These are phyloP conservation scores for Forsythia viridissima DNA, from an alignment of 257 asterid species.

Conservation along the genomic window DNA sequence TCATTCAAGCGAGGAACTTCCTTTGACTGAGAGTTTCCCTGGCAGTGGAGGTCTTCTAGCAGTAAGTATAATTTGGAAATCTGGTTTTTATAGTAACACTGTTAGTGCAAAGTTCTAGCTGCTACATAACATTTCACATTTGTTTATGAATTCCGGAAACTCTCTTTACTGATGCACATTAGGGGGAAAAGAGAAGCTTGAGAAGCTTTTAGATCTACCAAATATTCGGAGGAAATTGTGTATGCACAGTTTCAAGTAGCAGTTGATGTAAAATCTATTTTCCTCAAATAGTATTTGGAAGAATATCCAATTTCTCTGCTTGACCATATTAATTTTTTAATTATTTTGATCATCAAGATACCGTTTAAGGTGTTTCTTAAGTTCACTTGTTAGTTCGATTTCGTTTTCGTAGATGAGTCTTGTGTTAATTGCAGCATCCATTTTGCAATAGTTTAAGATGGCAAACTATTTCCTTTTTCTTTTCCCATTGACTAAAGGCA, in stretches of 20 bases:
- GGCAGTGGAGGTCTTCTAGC: conserved; percentile 82
- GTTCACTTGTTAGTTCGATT: neutral
- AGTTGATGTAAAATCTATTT: neutral
- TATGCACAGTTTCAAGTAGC: neutral
- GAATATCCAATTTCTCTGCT: neutral
- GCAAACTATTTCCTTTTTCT: neutral
- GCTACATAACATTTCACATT: neutral
- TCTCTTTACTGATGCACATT: neutral
- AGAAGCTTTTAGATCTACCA: neutral
- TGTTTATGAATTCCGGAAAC: neutral
- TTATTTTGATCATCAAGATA: neutral
- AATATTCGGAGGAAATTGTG: neutral
- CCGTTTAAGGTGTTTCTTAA: neutral
- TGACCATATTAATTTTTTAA: neutral
- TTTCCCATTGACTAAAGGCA: neutral
- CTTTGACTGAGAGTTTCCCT: conserved; percentile 84
- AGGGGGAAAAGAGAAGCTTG: neutral
- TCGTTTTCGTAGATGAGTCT: neutral
- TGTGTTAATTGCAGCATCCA: neutral
- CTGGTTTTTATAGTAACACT: neutral
- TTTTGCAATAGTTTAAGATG: neutral
- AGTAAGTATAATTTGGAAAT: conserved; percentile 48
- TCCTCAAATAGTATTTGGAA: neutral
- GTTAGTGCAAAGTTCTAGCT: neutral
- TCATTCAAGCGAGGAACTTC: conserved; percentile 87